Evolutionary conservation across 2,329 filamentous ascomycete genomes (phyloP).

Genomic region (Neopestalotiopsis sp.): DNA sequence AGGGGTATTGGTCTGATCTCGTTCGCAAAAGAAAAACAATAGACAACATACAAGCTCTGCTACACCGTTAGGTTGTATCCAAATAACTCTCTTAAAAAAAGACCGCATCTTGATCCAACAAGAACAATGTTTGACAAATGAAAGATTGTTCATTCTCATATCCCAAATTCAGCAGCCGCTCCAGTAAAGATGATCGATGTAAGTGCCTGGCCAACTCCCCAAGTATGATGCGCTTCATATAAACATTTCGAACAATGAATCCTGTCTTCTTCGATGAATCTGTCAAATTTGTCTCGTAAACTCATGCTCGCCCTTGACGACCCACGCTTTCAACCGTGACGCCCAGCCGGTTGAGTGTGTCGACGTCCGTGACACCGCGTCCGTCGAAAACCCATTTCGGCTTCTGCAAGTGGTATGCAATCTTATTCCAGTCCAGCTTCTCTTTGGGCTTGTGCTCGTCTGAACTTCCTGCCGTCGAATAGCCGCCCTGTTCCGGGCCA

Average conservation of each 20-base stretch:
- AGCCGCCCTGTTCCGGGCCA: constrained; percentile 45
- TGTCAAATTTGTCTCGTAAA: neutral
- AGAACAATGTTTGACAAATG: neutral
- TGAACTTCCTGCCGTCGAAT: constrained; percentile 48
- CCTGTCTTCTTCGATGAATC: neutral
- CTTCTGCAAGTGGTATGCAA: constrained; percentile 55
- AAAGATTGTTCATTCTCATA: neutral
- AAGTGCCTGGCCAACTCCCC: neutral
- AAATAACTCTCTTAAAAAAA: neutral
- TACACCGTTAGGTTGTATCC: neutral
- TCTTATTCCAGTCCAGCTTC: constrained; percentile 57
- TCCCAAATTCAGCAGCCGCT: neutral
- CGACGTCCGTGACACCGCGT: constrained; percentile 57
- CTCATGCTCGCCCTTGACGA: constrained; percentile 39
- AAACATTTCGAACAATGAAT: neutral
- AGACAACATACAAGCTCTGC: neutral
- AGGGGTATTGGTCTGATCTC: neutral
- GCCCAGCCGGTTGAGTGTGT: constrained; percentile 54
- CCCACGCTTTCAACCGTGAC: constrained; percentile 60
- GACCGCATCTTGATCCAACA: neutral
- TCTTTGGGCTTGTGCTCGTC: constrained; percentile 53
- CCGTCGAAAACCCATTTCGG: constrained; percentile 64
- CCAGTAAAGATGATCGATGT: neutral
- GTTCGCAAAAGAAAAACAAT: neutral
- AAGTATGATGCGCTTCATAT: neutral